Base-by-base conservation (phyloP, 768 basidiomycete species). In the Tylopilus subfusipes region DNA sequence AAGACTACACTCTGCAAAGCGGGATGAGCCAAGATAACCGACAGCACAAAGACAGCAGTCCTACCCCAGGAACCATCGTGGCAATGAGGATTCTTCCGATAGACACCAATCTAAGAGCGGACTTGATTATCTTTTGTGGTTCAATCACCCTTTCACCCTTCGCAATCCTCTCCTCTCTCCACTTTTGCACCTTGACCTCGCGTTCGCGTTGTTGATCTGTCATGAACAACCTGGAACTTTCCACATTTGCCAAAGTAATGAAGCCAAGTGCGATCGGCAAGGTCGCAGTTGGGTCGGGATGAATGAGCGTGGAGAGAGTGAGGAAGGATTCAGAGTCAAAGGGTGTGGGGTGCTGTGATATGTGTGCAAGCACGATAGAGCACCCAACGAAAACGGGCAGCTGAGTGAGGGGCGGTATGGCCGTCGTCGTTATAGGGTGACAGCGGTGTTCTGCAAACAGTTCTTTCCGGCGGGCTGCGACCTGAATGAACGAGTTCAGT, bases 301-400 rank as follows among this genome's bases (percentile, higher is more conserved):
- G 84, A 12, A 82, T 74, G 46, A 92, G 73, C 4, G 85, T 83
- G 6, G 86, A 80, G 34, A 93, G 77, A 0, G 87, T 86, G 34
- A 90, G 66, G 71, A 92, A 89, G 8, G 86, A 79, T 67, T 93
- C 90, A 2, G 85, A 81, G 70, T 89, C 87, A 56, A 92, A 79
- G 10, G 83, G 86, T 10, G 76, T 75, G 13, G 88, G 86, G 33
- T 80, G 70, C 52, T 77, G 70, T 1, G 86, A 81, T 18, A 83
- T 73, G 27, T 77, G 75, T 44, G 75, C 75, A 42, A 92, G 75
- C 44, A 82, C 68, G 57, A 84, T 68, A 12, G 85, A 85, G 44
- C 83, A 76, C n/a, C 81, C 73, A 45, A 90, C 71, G 68, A 92
- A 92, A 11, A 90, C 71, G 12, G 89, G 88, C 13, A 90, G 72